These are phyloP conservation scores for Calonectria fujianensis DNA, from an alignment of 2,329 filamentous ascomycete species.

Conservation along the genomic window DNA sequence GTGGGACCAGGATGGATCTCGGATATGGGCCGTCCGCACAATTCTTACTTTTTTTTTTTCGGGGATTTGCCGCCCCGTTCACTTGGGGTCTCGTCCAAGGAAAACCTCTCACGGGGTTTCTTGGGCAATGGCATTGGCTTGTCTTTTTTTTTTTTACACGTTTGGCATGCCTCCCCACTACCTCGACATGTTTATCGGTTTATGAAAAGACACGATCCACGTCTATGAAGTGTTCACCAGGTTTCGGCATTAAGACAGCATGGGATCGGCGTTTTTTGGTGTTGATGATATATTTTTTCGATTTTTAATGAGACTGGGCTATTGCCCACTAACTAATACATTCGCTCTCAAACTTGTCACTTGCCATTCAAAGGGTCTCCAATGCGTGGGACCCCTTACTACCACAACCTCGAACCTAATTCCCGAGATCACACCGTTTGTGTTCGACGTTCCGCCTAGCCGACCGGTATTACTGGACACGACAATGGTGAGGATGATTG, in stretches of 20 bases:
- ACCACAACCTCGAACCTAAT: background rate
- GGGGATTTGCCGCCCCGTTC: constrained; percentile 24
- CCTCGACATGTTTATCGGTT: constrained; percentile 48
- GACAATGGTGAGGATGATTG: constrained; percentile 13
- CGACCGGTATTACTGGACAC: constrained; percentile 9
- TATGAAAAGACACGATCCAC: constrained; percentile 50
- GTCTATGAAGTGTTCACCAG: constrained; percentile 48
- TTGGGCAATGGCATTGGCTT: constrained; percentile 31
- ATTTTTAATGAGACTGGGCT: constrained; percentile 35
- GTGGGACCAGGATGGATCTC: constrained; percentile 32
- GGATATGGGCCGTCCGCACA: constrained; percentile 12
- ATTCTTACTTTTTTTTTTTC: constrained; percentile 10
- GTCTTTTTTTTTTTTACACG: constrained; percentile 9
- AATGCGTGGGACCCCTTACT: constrained; percentile 4
- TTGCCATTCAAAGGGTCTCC: constrained; percentile 2
- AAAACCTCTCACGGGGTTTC: constrained; percentile 7
- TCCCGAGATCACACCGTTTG: background rate
- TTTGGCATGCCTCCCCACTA: constrained; percentile 32
- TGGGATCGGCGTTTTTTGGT: constrained; percentile 57
- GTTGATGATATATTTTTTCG: constrained; percentile 53
- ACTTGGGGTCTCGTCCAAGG: constrained; percentile 20
- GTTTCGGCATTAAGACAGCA: constrained; percentile 58
- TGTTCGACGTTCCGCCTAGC: background rate
- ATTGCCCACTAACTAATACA: constrained; percentile 48
- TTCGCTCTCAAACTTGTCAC: constrained; percentile 28